phyloP scores from a whole-genome alignment of 169 alveolate genomes.

The Plasmodium adleri region DNA sequence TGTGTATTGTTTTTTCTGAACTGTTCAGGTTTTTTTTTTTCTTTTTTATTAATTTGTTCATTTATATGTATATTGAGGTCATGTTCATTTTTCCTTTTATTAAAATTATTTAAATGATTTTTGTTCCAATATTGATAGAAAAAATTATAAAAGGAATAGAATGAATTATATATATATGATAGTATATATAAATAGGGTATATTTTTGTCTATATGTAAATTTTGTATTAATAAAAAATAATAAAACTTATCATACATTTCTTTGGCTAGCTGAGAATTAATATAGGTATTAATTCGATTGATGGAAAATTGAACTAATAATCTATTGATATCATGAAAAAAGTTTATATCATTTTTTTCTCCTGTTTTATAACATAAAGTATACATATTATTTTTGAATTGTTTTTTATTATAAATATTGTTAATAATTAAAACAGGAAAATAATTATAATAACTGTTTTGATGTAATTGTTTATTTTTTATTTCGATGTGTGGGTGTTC shows the following conservation, averaged over 20 bases:
- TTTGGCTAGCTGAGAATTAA: constrained; percentile 12
- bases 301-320: constrained; percentile 47
- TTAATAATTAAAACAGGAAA: constrained; percentile 19
- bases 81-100: neutral
- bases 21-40: neutral
- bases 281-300: constrained; percentile 20
- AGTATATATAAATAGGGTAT: constrained; percentile 40
- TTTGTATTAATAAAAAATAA: constrained; percentile 59
- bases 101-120: constrained; percentile 7
- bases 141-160: constrained; percentile 51
- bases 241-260: constrained; percentile 41
- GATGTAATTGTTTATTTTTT: too few relatives aligned
- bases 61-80: neutral
- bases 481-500: too few relatives aligned
- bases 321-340: constrained; percentile 28
- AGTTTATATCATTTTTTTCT: constrained; percentile 33
- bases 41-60: constrained; percentile 1
- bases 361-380: constrained; percentile 46
- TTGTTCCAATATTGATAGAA: constrained; percentile 62
- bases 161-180: constrained; percentile 59
- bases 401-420: constrained; percentile 32
- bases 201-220: constrained; percentile 47
- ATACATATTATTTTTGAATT: constrained; percentile 42
- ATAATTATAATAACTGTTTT: neutral
- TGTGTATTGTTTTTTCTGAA: neutral